These are phyloP conservation scores for Peronospora farinosa DNA, from an alignment of 352 stramenopile genomes.

Conservation along the genomic window DNA sequence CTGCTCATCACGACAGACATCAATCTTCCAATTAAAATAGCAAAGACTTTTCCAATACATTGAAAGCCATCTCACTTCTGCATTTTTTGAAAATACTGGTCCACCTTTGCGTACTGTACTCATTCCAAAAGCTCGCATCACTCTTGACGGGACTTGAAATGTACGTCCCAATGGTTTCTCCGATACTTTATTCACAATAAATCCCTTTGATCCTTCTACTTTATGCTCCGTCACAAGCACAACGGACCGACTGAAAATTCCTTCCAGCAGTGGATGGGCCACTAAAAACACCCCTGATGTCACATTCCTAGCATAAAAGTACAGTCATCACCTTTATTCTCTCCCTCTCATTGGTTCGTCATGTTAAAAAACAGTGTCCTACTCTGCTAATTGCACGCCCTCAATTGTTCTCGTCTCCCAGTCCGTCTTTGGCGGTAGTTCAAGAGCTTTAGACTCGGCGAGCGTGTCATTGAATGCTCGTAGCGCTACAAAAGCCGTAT, in stretches of 20 bases:
- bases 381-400: conserved; percentile 43
- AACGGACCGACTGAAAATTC: conserved; percentile 68
- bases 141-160: conserved; percentile 56
- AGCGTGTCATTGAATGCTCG: conserved; percentile 56
- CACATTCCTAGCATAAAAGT: conserved; percentile 16
- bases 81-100: conserved; percentile 53
- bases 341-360: no score
- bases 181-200: conserved; percentile 68
- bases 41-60: neutral
- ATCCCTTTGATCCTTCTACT: conserved; percentile 47
- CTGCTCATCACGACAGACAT: conserved; percentile 16
- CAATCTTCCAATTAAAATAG: neutral
- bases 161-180: conserved; percentile 44
- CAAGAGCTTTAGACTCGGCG: conserved; percentile 32
- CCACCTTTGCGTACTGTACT: conserved; percentile 57
- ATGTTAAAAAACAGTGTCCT: conserved; percentile 7
- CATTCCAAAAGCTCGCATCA: conserved; percentile 52
- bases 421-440: conserved; percentile 18
- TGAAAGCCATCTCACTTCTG: conserved; percentile 35
- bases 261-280: conserved; percentile 62
- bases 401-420: conserved; percentile 15
- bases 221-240: conserved; percentile 71
- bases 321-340: no score
- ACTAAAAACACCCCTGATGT: conserved; percentile 63
- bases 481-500: conserved; percentile 63